These are phyloP conservation scores for Handroanthus guayacan DNA, from an alignment of 257 asterid genomes.

Conservation along the genomic window DNA sequence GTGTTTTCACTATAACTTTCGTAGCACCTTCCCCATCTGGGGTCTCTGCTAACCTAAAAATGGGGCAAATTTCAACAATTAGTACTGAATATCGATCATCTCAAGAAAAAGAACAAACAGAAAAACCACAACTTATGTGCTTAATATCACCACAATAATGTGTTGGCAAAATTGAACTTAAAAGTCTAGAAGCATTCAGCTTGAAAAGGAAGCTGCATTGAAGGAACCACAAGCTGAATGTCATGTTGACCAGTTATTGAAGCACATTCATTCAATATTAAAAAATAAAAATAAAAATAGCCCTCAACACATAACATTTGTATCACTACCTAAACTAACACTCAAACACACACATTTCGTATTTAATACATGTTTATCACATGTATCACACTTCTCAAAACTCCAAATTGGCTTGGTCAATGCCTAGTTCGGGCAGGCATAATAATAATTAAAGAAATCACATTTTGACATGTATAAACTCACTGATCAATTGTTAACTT, in stretches of 20 bases:
- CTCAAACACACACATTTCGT: too few relatives aligned
- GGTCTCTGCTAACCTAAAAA: conserved; percentile 82
- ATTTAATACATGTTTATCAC: not conserved
- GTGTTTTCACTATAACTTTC: conserved; percentile 93
- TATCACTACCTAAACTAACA: too few relatives aligned
- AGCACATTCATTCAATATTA: not conserved
- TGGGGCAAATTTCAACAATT: conserved; percentile 25
- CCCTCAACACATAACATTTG: too few relatives aligned
- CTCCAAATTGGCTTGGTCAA: too few relatives aligned
- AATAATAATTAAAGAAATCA: too few relatives aligned
- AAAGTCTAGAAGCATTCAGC: conserved; percentile 21
- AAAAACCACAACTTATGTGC: not conserved
- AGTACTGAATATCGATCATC: conserved; percentile 26
- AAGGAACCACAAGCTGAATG: not conserved
- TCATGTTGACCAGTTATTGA: not conserved
- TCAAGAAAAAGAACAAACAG: not conserved
- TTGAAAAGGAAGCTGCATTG: not conserved
- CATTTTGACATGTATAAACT: too few relatives aligned
- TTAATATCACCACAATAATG: conserved; percentile 9
- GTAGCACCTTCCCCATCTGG: conserved; percentile 98
- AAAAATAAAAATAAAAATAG: not conserved
- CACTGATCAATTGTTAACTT: too few relatives aligned
- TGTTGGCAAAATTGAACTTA: not conserved
- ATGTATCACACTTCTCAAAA: not conserved
- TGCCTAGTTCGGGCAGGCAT: too few relatives aligned